These are phyloP conservation scores for Phyllachora maydis DNA, from an alignment of 2,329 filamentous ascomycete species.

Conservation along the genomic window DNA sequence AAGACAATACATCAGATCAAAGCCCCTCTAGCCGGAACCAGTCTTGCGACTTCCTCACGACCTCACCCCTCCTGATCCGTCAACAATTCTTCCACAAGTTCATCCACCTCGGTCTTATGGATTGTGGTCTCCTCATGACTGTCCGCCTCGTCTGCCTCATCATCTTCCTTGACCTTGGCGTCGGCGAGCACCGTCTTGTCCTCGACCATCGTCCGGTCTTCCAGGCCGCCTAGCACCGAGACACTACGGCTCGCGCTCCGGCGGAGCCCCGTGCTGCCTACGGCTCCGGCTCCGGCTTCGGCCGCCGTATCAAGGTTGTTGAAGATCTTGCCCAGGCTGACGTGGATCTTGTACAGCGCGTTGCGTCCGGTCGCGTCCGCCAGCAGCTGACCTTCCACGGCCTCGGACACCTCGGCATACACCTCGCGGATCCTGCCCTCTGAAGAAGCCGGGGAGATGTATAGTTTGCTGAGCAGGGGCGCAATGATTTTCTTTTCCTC, in stretches of 20 bases:
- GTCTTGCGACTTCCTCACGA: too few species aligned
- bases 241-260: constrained; percentile 1
- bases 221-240: constrained; percentile 5
- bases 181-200: constrained; percentile 14
- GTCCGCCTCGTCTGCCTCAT: constrained; percentile 14
- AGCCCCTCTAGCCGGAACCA: too few species aligned
- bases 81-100: too few species aligned
- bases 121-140: background rate
- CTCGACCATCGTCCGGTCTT: constrained; percentile 9
- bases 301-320: constrained; percentile 28
- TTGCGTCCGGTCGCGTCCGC: constrained; percentile 41
- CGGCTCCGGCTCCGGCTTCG: constrained; percentile 2
- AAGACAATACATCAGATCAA: too few species aligned
- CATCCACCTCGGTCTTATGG: too few species aligned
- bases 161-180: constrained; percentile 25
- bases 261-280: background rate
- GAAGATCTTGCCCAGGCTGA: constrained; percentile 46
- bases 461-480: constrained; percentile 61
- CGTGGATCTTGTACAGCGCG: constrained; percentile 46
- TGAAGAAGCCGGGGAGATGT: constrained; percentile 47
- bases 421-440: constrained; percentile 35
- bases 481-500: constrained; percentile 75
- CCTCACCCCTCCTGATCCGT: too few species aligned
- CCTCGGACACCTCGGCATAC: constrained; percentile 35
- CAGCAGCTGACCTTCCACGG: constrained; percentile 39